Percentiles rank a stretch among this genome's conserved stretches.
phyloP scores from a whole-genome alignment of 257 asterid genomes.

The Plectranthus barbatus region DNA sequence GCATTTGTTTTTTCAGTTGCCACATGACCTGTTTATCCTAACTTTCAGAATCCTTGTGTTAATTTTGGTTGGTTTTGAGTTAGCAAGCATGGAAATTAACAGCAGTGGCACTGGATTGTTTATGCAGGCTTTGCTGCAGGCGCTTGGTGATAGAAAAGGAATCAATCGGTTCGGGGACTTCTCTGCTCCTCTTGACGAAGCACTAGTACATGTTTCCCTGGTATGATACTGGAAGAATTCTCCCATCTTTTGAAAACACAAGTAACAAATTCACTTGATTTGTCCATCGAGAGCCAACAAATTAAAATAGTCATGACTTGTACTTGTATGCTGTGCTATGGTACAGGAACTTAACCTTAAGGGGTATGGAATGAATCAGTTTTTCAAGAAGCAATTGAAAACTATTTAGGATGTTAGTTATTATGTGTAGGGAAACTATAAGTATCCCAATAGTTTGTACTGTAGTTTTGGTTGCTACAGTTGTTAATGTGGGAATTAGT shows the following conservation, averaged over 20 bases:
- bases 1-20: background rate
- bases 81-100: background rate
- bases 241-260: background rate
- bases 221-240: slow-evolving; percentile 29
- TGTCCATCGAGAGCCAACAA: background rate
- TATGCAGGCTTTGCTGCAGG: slow-evolving; percentile 75
- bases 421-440: background rate
- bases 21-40: background rate
- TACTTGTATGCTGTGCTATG: background rate
- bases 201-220: slow-evolving; percentile 84
- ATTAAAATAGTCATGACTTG: background rate
- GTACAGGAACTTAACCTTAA: background rate
- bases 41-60: background rate
- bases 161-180: slow-evolving; percentile 89
- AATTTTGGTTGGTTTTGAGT: slow-evolving; percentile 6
- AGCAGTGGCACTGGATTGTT: background rate
- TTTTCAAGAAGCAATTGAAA: background rate
- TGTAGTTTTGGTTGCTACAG: background rate
- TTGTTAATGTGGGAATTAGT: too few relatives aligned
- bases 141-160: slow-evolving; percentile 95
- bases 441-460: background rate
- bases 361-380: background rate
- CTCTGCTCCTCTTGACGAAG: slow-evolving; percentile 98
- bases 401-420: background rate
- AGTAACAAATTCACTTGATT: background rate